phyloP scores from a whole-genome alignment of 2,329 filamentous ascomycete genomes.

The Geosmithia morbida region DNA sequence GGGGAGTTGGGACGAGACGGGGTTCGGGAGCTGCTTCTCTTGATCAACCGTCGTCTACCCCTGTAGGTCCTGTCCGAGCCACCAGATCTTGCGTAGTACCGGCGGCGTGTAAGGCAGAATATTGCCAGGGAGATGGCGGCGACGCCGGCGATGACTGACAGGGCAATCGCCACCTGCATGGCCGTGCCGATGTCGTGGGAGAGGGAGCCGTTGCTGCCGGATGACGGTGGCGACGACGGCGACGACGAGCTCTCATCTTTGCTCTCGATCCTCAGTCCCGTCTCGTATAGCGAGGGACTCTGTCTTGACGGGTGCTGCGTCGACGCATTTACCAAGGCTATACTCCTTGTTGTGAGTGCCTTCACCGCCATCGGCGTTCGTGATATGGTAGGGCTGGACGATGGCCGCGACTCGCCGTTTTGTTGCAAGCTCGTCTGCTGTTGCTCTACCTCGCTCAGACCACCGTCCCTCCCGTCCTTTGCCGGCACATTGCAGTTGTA shows the following conservation, averaged over 20 bases:
- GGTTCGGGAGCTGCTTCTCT: not conserved
- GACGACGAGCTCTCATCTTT: not conserved
- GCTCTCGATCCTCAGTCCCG: not conserved
- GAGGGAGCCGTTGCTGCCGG: constrained; percentile 12
- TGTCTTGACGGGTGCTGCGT: not conserved
- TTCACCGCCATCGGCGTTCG: not conserved
- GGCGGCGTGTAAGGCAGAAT: constrained; percentile 13
- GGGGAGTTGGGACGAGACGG: not conserved
- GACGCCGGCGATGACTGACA: constrained; percentile 24
- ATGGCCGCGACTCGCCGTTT: not conserved
- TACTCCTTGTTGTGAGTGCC: not conserved
- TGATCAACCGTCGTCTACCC: not conserved
- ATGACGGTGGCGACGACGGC: no score
- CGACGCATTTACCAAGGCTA: not conserved
- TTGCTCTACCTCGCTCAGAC: not conserved
- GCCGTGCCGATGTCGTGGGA: constrained; percentile 8
- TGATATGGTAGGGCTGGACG: not conserved
- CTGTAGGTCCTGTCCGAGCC: not conserved
- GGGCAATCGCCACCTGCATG: constrained; percentile 28
- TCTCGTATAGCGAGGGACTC: not conserved
- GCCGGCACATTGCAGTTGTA: constrained; percentile 7
- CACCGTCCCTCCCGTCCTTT: not conserved
- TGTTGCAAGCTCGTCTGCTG: not conserved
- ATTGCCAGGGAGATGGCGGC: constrained; percentile 20
- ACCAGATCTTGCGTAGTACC: not conserved